Percentiles rank a stretch among this genome's conserved stretches.
These are phyloP conservation scores for Chloranthus sessilifolius DNA, from an alignment of 164 flowering plant genomes.

Conservation along the genomic window DNA sequence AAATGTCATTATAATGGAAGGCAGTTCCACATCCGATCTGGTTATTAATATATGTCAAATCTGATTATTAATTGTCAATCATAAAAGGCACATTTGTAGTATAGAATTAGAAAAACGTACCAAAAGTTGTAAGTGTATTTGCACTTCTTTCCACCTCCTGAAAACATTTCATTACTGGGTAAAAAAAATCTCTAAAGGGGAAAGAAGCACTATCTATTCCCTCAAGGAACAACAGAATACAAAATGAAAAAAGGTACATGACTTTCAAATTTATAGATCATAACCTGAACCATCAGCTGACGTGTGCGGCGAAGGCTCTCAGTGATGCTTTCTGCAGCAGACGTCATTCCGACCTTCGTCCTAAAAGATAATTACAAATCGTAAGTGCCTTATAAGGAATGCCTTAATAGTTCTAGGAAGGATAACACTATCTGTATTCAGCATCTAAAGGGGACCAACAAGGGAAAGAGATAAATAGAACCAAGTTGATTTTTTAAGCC, in stretches of 20 bases:
- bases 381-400: background rate
- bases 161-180: constrained; percentile 7
- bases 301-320: constrained; percentile 90
- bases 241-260: background rate
- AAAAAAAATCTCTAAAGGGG: too few relatives aligned
- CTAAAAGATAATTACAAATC: constrained; percentile 30
- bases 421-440: background rate
- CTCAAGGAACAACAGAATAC: background rate
- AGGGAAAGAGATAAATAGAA: too few relatives aligned
- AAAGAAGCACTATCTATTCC: background rate
- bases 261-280: constrained; percentile 3
- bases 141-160: constrained; percentile 95
- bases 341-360: constrained; percentile 94
- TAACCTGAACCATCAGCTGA: constrained; percentile 91
- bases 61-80: too few relatives aligned
- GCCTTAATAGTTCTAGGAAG: background rate
- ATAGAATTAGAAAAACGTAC: constrained; percentile 40
- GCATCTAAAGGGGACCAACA: too few relatives aligned
- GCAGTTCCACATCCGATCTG: too few relatives aligned
- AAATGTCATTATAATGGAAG: too few relatives aligned
- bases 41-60: background rate
- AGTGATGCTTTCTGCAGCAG: constrained; percentile 92
- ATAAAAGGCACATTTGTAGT: background rate
- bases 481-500: too few relatives aligned
- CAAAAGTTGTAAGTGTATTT: constrained; percentile 67